Base-by-base conservation (phyloP, 2,329 filamentous ascomycete genomes). In the Sarocladium brachiariae region DNA sequence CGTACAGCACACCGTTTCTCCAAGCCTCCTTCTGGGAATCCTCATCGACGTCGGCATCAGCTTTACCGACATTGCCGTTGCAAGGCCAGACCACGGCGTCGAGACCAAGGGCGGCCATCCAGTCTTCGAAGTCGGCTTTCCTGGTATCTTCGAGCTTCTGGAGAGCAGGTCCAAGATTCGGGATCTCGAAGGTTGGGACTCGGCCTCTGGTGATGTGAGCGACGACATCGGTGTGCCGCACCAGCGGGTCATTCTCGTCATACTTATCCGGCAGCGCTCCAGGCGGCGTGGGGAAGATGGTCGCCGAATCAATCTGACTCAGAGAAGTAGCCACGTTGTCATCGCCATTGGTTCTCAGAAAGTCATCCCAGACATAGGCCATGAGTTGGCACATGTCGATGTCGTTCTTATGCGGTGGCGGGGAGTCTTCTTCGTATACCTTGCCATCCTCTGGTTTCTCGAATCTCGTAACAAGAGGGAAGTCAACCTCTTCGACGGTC, bases 61-160 rank as follows among this genome's bases (percentile, higher is more conserved):
- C 72, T 7, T 63, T 60, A 0, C 73, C 76, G 0, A 79, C 66
- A 52, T 80, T 76, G 0, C 74, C 75, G 25, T 71, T 69, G 0
- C 73, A 68, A 0, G 77, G 77, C 50, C 75, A 77, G 0, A 71
- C 73, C 1, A 78, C 63, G 4, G 66, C 61, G 54, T 79, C 73
- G 9, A 75, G 62, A 1, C 58, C 57, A 2, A 66, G 53, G 0
- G 39, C 37, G 16, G 68, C 65, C 62, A 80, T 69, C 73, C 73
- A 80, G 34, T 73, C 68, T 48, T 80, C 76, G 0, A 76, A 58
- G n/a, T 74, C 70, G 9, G 64, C 61, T 53, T 75, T 75, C 3
- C 76, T 70, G 52, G 71, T 69, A 1, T 61, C 63, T 60, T 80
- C 76, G 0, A 80, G 65, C 0, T 69, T 68, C 19, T 64, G 58